A percentile compares a stretch with the other conserved stretches of the same genome.
These are phyloP conservation scores for Apiospora hydei DNA, from an alignment of 2,329 filamentous ascomycete species.

Conservation along the genomic window DNA sequence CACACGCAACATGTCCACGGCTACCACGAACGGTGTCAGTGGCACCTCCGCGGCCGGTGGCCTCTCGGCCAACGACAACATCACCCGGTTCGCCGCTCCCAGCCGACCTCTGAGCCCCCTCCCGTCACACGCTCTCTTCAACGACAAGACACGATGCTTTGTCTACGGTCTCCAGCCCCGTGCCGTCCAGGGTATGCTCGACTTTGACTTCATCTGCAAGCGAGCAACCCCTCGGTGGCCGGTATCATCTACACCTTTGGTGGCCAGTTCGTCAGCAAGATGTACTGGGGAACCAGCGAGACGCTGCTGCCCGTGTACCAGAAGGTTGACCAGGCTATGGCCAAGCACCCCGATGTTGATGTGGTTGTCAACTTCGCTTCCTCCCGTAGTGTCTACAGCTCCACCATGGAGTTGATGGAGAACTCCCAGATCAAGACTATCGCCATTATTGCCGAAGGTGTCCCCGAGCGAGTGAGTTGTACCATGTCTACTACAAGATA, in stretches of 20 bases:
- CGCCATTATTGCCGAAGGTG: conserved; percentile 99
- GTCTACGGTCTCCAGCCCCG: conserved; percentile 99
- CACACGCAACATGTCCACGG: conserved; percentile 61
- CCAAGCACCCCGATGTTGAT: conserved; percentile 97
- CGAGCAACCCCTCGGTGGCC: conserved; percentile 94
- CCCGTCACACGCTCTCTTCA: conserved; percentile 91
- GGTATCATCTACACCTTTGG: conserved; percentile 99
- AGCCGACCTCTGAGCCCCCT: conserved; percentile 91
- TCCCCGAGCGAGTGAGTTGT: conserved; percentile 87
- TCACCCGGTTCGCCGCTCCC: conserved; percentile 92
- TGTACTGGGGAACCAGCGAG: conserved; percentile 99
- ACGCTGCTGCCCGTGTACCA: conserved; percentile 99
- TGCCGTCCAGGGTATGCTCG: conserved; percentile 91
- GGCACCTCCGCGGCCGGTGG: conserved; percentile 52
- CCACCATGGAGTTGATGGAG: conserved; percentile 98
- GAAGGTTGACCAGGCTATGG: conserved; percentile 87
- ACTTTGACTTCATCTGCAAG: conserved; percentile 99
- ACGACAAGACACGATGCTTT: conserved; percentile 99
- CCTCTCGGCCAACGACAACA: conserved; percentile 94
- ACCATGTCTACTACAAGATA: not conserved
- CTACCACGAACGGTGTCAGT: conserved; percentile 56
- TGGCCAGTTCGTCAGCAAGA: conserved; percentile 99
- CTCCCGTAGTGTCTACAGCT: conserved; percentile 97
- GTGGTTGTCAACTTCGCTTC: conserved; percentile 99
- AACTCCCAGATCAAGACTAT: conserved; percentile 97